phyloP scores from a whole-genome alignment of 2,329 filamentous ascomycete genomes.

The Cryphonectria naterciae region DNA sequence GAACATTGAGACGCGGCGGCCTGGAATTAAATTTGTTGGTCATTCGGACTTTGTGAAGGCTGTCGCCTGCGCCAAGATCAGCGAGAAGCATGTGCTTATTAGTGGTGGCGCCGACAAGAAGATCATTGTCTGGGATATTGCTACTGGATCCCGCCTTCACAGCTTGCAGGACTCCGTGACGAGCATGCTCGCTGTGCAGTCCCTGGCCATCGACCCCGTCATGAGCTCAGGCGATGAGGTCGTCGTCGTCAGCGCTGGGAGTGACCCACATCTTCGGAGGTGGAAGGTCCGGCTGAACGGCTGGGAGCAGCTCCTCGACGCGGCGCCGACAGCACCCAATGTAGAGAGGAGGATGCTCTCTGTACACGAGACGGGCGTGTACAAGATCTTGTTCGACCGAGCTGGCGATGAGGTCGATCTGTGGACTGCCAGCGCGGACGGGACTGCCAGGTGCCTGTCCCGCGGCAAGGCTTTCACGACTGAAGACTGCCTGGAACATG shows the following conservation, averaged over 20 bases:
- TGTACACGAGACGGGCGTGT: conserved; percentile 89
- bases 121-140: conserved; percentile 81
- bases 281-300: conserved; percentile 66
- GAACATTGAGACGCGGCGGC: conserved; percentile 62
- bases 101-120: conserved; percentile 79
- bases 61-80: conserved; percentile 65
- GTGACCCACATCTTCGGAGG: conserved; percentile 76
- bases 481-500: conserved; percentile 76
- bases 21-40: conserved; percentile 67
- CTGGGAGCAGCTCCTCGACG: conserved; percentile 59
- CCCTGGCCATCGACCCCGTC: conserved; percentile 74
- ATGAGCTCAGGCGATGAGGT: conserved; percentile 54
- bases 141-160: conserved; percentile 70
- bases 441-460: conserved; percentile 79
- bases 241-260: conserved; percentile 77
- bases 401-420: conserved; percentile 69
- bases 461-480: conserved; percentile 69
- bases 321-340: conserved; percentile 45
- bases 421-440: conserved; percentile 94
- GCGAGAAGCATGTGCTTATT: conserved; percentile 66
- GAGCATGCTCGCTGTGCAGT: conserved; percentile 77
- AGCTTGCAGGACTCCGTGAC: conserved; percentile 74
- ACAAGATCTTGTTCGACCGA: conserved; percentile 74
- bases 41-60: conserved; percentile 93
- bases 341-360: conserved; percentile 60